A percentile compares a stretch with the other conserved stretches of the same genome.
Evolutionary conservation across 495 filamentous ascomycete species (phyloP).

Genomic region (Daldinia concentrica): DNA sequence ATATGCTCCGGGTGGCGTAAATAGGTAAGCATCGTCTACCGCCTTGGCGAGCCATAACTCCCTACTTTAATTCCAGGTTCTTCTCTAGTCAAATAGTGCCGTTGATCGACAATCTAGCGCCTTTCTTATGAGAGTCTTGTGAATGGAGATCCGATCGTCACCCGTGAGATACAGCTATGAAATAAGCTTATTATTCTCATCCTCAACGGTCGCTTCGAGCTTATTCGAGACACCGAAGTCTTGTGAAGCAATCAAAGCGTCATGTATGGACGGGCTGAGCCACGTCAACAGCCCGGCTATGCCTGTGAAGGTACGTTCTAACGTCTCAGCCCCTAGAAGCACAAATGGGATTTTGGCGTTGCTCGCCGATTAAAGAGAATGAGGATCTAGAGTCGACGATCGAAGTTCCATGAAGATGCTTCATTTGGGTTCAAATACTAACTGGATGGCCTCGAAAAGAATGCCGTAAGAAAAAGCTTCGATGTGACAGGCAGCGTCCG

Average conservation of each 20-base stretch:
- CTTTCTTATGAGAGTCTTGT: neutral
- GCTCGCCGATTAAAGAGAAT: neutral
- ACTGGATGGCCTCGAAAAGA: slow-evolving; percentile 45
- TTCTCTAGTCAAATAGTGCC: slow-evolving; percentile 5
- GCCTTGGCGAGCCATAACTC: slow-evolving; percentile 3
- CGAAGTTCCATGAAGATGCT: neutral
- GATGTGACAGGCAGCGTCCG: slow-evolving; percentile 63
- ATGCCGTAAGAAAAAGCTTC: slow-evolving; percentile 59
- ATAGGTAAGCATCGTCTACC: neutral
- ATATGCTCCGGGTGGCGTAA: slow-evolving; percentile 28
- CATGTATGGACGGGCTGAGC: slow-evolving; percentile 43
- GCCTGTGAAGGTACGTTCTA: slow-evolving; percentile 51
- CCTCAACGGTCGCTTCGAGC: neutral
- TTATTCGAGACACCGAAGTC: slow-evolving; percentile 10
- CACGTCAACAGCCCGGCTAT: slow-evolving; percentile 54
- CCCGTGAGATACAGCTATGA: slow-evolving; percentile 11
- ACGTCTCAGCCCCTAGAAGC: slow-evolving; percentile 35
- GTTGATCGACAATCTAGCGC: slow-evolving; percentile 2
- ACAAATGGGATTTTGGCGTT: slow-evolving; percentile 18
- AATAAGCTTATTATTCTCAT: slow-evolving; percentile 2
- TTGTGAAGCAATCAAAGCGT: slow-evolving; percentile 20
- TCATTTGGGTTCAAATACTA: slow-evolving; percentile 18
- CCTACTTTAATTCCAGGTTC: slow-evolving; percentile 26
- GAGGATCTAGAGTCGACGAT: neutral
- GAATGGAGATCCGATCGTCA: neutral